Conservation (phyloP, 805 yeast genomes). For the Saturnispora besseyi region DNA sequence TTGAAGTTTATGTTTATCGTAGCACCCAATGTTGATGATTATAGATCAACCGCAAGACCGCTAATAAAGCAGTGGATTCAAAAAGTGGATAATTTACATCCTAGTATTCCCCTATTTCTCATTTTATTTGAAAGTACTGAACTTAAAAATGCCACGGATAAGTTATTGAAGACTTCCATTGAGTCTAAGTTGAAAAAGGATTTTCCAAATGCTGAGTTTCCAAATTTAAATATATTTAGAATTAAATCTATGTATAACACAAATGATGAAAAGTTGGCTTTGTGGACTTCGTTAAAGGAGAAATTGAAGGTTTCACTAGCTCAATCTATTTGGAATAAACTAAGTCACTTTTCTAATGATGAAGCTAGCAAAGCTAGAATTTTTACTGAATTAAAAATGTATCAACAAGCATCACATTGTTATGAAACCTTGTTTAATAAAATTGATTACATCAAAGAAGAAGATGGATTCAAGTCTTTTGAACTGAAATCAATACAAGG, state of each 20-base stretch:
- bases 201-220: conserved; percentile 19
- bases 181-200: conserved; percentile 26
- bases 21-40: conserved; percentile 60
- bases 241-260: conserved; percentile 30
- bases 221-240: conserved; percentile 32
- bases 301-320: conserved; percentile 42
- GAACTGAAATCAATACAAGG: conserved; percentile 11
- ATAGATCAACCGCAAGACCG: conserved; percentile 74
- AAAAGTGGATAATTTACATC: conserved; percentile 33
- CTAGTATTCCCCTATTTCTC: conserved; percentile 49
- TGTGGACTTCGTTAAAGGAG: conserved; percentile 39
- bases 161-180: conserved; percentile 24
- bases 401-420: conserved; percentile 49
- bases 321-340: conserved; percentile 42
- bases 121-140: conserved; percentile 36
- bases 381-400: conserved; percentile 40
- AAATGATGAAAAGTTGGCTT: conserved; percentile 35
- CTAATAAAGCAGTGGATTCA: conserved; percentile 74
- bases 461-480: conserved; percentile 15
- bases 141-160: conserved; percentile 18
- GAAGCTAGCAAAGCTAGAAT: conserved; percentile 30
- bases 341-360: conserved; percentile 28
- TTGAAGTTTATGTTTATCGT: conserved; percentile 61
- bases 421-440: conserved; percentile 37
- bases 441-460: conserved; percentile 12